These are phyloP conservation scores for Leccinum angustisporum DNA, from an alignment of 1,284 basidiomycete genomes.

Conservation along the genomic window DNA sequence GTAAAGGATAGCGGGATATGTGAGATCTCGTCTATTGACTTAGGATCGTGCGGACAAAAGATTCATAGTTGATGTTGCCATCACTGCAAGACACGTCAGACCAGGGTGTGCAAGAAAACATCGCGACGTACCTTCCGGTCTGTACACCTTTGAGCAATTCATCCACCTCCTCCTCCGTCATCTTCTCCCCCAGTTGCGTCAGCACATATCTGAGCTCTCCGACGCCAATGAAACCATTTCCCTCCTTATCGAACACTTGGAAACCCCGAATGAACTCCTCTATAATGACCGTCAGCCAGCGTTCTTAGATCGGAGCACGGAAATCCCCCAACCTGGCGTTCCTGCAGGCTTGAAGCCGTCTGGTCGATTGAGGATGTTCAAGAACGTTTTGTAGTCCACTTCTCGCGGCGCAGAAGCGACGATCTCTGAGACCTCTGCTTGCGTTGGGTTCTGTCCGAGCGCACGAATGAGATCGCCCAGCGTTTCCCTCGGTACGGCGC, in stretches of 20 bases:
- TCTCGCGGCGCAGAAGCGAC: constrained; percentile 73
- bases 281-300: constrained; percentile 33
- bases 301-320: neutral
- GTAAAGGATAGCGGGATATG: neutral
- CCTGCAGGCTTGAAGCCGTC: constrained; percentile 29
- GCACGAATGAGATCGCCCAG: constrained; percentile 95
- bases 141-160: constrained; percentile 95
- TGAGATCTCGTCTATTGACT: constrained; percentile 21
- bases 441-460: constrained; percentile 97
- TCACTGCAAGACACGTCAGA: constrained; percentile 56
- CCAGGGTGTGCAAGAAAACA: neutral
- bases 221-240: constrained; percentile 83
- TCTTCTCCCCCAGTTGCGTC: constrained; percentile 47
- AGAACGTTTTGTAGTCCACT: constrained; percentile 67
- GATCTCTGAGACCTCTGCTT: constrained; percentile 89
- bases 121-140: constrained; percentile 70
- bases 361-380: constrained; percentile 90
- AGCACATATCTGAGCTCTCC: constrained; percentile 29
- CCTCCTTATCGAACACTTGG: constrained; percentile 99
- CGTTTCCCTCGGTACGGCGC: constrained; percentile 78
- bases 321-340: constrained; percentile 21
- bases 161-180: constrained; percentile 97
- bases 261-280: constrained; percentile 99
- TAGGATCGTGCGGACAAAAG: constrained; percentile 38
- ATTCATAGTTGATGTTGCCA: constrained; percentile 97